A percentile compares a stretch with the other conserved stretches of the same genome.
These are phyloP conservation scores for Kazachstania bromeliacearum DNA, from an alignment of 805 yeast species.

Conservation along the genomic window DNA sequence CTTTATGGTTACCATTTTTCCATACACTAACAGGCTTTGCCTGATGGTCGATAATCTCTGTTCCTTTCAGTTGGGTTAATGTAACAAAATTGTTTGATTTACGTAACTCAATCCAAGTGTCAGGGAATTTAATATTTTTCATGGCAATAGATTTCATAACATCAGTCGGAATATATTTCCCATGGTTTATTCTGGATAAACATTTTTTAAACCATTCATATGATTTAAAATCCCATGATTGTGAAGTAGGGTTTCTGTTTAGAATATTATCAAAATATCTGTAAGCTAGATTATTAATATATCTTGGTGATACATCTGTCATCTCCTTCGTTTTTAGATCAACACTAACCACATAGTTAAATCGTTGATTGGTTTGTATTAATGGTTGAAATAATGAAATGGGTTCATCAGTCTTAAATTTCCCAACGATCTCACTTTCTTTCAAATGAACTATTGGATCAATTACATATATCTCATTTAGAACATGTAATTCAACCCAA, in stretches of 20 bases:
- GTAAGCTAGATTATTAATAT: constrained; percentile 13
- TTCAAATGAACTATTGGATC: constrained; percentile 20
- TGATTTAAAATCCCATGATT: constrained; percentile 8
- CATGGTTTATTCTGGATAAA: constrained; percentile 2
- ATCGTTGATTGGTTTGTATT: constrained; percentile 9
- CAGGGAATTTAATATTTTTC: constrained; percentile 12
- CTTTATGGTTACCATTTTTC: not conserved
- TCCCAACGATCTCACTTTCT: constrained; percentile 10
- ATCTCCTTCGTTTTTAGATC: constrained; percentile 6
- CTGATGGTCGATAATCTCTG: constrained; percentile 7
- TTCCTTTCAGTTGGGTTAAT: constrained; percentile 8
- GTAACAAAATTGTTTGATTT: constrained; percentile 14
- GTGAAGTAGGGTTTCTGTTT: constrained; percentile 3
- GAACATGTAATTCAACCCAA: constrained; percentile 18
- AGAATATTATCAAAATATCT: constrained; percentile 10
- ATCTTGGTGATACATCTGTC: constrained; percentile 20
- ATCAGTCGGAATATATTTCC: not conserved
- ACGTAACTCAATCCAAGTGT: constrained; percentile 8
- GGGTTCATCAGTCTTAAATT: constrained; percentile 7
- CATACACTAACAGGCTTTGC: constrained; percentile 4
- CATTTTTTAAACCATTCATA: constrained; percentile 5
- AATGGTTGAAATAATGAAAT: constrained; percentile 9
- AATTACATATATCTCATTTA: constrained; percentile 10
- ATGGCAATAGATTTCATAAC: constrained; percentile 6
- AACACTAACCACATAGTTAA: constrained; percentile 13